Base-by-base conservation (phyloP, 495 filamentous ascomycete species). In the Trichoderma asperelloides region DNA sequence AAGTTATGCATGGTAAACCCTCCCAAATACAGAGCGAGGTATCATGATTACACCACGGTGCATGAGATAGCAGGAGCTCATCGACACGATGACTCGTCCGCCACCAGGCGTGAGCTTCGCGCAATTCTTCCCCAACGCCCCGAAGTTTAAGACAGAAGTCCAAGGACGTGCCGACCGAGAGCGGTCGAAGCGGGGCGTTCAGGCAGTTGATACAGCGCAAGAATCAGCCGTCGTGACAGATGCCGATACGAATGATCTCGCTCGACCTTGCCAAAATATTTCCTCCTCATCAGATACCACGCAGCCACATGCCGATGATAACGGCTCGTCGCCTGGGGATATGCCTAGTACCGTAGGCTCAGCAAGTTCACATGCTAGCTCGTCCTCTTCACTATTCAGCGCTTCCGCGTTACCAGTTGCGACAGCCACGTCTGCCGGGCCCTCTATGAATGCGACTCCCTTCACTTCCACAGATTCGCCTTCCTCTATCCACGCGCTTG, bases 81-180 rank as follows among this genome's bases (percentile, higher is more conserved):
- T 74, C 72, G 71, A 69, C 76, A 81, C 78, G 75, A 92, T 91
- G 90, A 90, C 91, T 85, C 89, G 89, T 81, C 86, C 89, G 72
- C 83, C 64, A 8, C 41, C 87, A 65, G 81, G 78, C 72, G 89
- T 90, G 81, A 87, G 90, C 75, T 95, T 91, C 85, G 90, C 90
- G 75, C 87, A 92, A 78, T 96, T 92, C 83, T 96, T 96, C 76
- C 91, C 93, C 68, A 86, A 89, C 75, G 93, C 93, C 69, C 91
- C 93, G 40, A 65, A 49, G 27, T 13, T 49, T 2, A 43, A 45
- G 27, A 30, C 64, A 49, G 64, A 65, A 15, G 64, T 28, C 83
- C 64, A 82, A 78, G 76, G 81, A 84, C 74, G 81, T 80, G 75
- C 82, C 82, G 82, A 85, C 74, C 78, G 83, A 70, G 82, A 85